Conservation (phyloP, 2,329 filamentous ascomycete species). For the Aspergillus aculeatus region DNA sequence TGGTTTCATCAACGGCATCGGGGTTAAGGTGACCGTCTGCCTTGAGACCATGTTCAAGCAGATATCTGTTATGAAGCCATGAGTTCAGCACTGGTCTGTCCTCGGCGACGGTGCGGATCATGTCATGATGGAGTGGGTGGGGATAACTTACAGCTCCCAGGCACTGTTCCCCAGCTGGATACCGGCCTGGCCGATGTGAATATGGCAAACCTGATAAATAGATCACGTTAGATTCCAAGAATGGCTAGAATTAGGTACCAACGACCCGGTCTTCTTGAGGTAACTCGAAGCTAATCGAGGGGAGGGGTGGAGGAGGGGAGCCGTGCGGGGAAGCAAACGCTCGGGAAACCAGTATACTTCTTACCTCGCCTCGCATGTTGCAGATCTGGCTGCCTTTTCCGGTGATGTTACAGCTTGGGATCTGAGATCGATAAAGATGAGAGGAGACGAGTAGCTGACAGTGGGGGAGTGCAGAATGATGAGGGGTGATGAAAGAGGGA, state of each 20-base stretch:
- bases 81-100: background rate
- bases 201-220: constrained; percentile 57
- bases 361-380: constrained; percentile 41
- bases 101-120: background rate
- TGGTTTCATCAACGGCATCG: constrained; percentile 52
- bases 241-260: background rate
- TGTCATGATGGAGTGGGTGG: constrained; percentile 26
- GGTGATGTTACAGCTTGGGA: background rate
- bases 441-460: background rate
- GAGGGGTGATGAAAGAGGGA: constrained; percentile 2
- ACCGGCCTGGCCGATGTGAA: constrained; percentile 68
- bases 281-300: constrained; percentile 2
- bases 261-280: background rate
- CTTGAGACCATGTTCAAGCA: constrained; percentile 64
- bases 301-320: constrained; percentile 20
- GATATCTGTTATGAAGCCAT: constrained; percentile 50
- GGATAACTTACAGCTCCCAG: constrained; percentile 63
- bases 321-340: constrained; percentile 20
- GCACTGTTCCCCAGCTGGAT: constrained; percentile 67
- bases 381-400: constrained; percentile 1
- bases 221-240: constrained; percentile 11
- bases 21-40: constrained; percentile 60
- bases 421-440: background rate
- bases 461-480: constrained; percentile 2
- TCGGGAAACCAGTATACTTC: constrained; percentile 19